These are phyloP conservation scores for Lojkania enalia DNA, from an alignment of 2,329 filamentous ascomycete species.

Conservation along the genomic window DNA sequence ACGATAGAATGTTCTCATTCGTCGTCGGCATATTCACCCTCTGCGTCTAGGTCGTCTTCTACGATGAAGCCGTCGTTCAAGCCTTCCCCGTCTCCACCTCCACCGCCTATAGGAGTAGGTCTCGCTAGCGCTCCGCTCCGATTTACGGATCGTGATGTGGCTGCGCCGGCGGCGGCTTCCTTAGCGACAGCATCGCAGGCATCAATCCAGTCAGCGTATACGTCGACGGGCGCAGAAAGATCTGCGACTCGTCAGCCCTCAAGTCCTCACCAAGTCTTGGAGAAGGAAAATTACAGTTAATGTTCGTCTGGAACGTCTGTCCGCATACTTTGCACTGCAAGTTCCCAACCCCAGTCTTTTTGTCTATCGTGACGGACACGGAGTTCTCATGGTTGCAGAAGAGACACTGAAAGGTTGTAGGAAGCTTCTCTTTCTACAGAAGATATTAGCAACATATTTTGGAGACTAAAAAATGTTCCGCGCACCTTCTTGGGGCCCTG, in stretches of 20 bases:
- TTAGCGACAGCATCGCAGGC: slow-evolving; percentile 78
- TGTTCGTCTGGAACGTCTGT: slow-evolving; percentile 87
- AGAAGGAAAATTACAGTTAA: slow-evolving; percentile 71
- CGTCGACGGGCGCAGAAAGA: slow-evolving; percentile 87
- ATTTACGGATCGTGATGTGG: slow-evolving; percentile 28
- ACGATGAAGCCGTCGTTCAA: slow-evolving; percentile 42
- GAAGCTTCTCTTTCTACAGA: slow-evolving; percentile 63
- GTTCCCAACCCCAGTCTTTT: slow-evolving; percentile 84
- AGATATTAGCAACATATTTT: slow-evolving; percentile 16
- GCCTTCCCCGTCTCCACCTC: slow-evolving; percentile 2
- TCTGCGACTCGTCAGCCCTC: slow-evolving; percentile 56
- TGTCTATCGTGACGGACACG: slow-evolving; percentile 87
- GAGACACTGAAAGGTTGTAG: slow-evolving; percentile 89
- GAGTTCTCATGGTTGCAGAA: slow-evolving; percentile 99
- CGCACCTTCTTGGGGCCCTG: slow-evolving; percentile 79
- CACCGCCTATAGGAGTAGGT: slow-evolving; percentile 16
- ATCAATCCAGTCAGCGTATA: slow-evolving; percentile 98
- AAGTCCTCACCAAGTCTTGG: background rate
- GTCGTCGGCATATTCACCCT: slow-evolving; percentile 42
- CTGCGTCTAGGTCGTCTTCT: slow-evolving; percentile 44
- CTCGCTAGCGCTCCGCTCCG: slow-evolving; percentile 30
- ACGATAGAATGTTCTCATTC: too few species aligned
- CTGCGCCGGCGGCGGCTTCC: slow-evolving; percentile 53
- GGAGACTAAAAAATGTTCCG: slow-evolving; percentile 9
- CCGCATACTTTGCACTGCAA: slow-evolving; percentile 91